Percentiles rank a stretch among this genome's conserved stretches.
These are phyloP conservation scores for Umbilicus rupestris DNA, from an alignment of 164 flowering plant species.

Conservation along the genomic window DNA sequence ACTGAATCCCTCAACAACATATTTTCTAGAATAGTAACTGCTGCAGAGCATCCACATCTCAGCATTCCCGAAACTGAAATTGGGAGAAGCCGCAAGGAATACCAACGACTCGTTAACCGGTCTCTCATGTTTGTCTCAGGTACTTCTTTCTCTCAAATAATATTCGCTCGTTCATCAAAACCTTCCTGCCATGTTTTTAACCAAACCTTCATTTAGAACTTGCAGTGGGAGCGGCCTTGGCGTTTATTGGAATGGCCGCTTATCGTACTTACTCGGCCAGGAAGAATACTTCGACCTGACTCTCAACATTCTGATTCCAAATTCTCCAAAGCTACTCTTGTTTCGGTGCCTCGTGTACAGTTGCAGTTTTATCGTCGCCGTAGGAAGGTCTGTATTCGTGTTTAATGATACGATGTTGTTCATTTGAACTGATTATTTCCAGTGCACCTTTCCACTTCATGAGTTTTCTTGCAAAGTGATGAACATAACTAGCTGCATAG, in stretches of 20 bases:
- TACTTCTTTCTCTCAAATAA: slow-evolving; percentile 11
- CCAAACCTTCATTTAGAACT: neutral
- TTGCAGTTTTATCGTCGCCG: neutral
- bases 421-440: too few relatives aligned
- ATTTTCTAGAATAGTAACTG: slow-evolving; percentile 55
- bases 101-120: slow-evolving; percentile 59
- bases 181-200: neutral
- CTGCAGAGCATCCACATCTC: slow-evolving; percentile 89
- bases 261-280: slow-evolving; percentile 11
- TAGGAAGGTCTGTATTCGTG: neutral
- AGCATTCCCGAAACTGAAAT: slow-evolving; percentile 97
- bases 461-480: too few relatives aligned
- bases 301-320: neutral
- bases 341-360: neutral
- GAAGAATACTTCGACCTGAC: slow-evolving; percentile 5
- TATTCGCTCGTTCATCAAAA: neutral
- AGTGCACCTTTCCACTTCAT: too few relatives aligned
- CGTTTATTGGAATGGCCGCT: slow-evolving; percentile 4
- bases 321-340: neutral
- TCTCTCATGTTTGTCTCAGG: slow-evolving; percentile 87
- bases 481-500: too few relatives aligned
- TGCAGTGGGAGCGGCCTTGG: slow-evolving; percentile 10
- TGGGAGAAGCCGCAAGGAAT: slow-evolving; percentile 84
- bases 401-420: too few relatives aligned
- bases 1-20: slow-evolving; percentile 61